phyloP scores from a whole-genome alignment of 2,329 filamentous ascomycete genomes.

The Aspergillus sp. region DNA sequence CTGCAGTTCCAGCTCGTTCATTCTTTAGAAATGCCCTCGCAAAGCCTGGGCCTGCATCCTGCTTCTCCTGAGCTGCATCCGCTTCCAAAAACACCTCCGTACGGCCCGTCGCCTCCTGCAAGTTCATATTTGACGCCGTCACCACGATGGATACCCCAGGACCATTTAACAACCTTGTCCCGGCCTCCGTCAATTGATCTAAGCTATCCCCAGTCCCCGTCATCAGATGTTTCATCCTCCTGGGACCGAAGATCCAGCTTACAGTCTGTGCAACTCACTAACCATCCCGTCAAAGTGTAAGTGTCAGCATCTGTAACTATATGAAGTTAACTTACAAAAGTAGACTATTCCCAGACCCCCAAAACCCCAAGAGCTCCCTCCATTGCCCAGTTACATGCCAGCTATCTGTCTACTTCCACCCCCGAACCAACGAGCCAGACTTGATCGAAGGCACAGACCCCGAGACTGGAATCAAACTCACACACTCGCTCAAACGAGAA shows the following conservation, averaged over 20 bases:
- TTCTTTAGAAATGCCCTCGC: background rate
- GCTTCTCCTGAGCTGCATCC: background rate
- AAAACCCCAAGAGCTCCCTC: background rate
- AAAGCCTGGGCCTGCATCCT: background rate
- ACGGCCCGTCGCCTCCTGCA: background rate
- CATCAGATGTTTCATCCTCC: background rate
- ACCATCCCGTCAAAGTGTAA: constrained; percentile 4
- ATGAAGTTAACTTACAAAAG: background rate
- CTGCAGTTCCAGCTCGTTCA: constrained; percentile 14
- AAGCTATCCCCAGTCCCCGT: background rate
- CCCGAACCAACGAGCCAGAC: background rate
- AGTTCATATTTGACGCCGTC: background rate
- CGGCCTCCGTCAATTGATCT: background rate
- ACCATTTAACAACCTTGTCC: background rate
- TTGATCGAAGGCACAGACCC: constrained; percentile 4
- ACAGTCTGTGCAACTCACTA: background rate
- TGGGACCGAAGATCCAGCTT: constrained; percentile 3
- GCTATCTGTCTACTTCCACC: background rate
- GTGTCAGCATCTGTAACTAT: background rate
- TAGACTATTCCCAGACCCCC: background rate
- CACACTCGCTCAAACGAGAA: background rate
- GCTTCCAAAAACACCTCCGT: background rate
- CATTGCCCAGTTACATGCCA: constrained; percentile 3
- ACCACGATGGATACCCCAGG: background rate
- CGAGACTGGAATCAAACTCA: background rate